These are phyloP conservation scores for Aspergillus incahuasiensis DNA, from an alignment of 495 filamentous ascomycete species.

Conservation along the genomic window DNA sequence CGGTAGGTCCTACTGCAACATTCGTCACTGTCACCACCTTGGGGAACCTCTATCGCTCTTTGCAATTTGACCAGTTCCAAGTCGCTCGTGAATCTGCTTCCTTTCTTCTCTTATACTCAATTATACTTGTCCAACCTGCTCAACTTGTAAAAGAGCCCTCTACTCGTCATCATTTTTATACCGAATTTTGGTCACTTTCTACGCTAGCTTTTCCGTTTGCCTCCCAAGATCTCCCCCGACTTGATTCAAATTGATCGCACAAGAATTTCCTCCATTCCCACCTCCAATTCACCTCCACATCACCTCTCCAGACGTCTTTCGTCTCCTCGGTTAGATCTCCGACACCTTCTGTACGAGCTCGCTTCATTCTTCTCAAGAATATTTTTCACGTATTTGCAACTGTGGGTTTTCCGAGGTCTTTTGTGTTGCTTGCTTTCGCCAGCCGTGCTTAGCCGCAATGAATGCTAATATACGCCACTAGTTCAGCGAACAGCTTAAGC, in stretches of 20 bases:
- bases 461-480: constrained; percentile 15
- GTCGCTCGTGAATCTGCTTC: neutral
- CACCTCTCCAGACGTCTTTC: constrained; percentile 7
- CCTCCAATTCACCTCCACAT: constrained; percentile 11
- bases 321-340: constrained; percentile 16
- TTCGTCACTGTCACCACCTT: constrained; percentile 1
- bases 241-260: constrained; percentile 25
- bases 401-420: constrained; percentile 25
- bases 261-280: constrained; percentile 21
- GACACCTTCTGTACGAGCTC: constrained; percentile 6
- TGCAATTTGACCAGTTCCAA: constrained; percentile 4
- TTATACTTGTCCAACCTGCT: constrained; percentile 3
- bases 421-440: constrained; percentile 1
- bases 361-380: constrained; percentile 19
- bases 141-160: neutral
- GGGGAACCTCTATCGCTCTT: neutral
- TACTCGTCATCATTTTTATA: neutral
- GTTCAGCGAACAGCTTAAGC: constrained; percentile 18
- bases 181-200: neutral
- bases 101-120: constrained; percentile 11
- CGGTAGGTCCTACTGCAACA: neutral
- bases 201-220: constrained; percentile 1
- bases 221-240: constrained; percentile 12
- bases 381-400: constrained; percentile 28
- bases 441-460: neutral